Evolutionary conservation across 495 filamentous ascomycete species (phyloP).

Genomic region (Hyaloscypha variabilis): DNA sequence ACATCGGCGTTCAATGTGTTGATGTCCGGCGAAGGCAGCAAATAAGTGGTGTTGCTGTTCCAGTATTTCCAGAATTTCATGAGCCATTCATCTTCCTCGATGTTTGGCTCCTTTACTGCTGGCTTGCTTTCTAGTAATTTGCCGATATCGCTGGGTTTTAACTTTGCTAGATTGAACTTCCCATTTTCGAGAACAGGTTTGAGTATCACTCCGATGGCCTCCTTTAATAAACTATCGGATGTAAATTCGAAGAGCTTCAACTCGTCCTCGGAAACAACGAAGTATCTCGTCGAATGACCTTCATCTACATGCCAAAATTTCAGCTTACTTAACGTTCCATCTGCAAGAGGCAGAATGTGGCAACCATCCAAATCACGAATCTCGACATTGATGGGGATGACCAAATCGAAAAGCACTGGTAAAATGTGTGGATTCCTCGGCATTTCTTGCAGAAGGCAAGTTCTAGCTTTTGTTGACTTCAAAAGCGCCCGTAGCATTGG

Average conservation of each 20-base stretch:
- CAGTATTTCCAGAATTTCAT: slow-evolving; percentile 32
- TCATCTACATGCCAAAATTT: slow-evolving; percentile 1
- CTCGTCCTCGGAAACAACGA: slow-evolving; percentile 27
- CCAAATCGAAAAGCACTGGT: slow-evolving; percentile 23
- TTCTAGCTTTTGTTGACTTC: slow-evolving; percentile 18
- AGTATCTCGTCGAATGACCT: slow-evolving; percentile 6
- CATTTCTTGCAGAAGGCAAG: slow-evolving; percentile 13
- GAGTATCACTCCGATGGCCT: neutral
- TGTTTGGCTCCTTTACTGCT: neutral
- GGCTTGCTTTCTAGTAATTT: slow-evolving; percentile 15
- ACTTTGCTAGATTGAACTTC: slow-evolving; percentile 29
- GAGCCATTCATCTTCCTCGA: slow-evolving; percentile 28
- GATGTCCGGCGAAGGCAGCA: neutral
- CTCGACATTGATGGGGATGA: slow-evolving; percentile 14
- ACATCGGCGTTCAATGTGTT: neutral
- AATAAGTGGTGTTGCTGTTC: slow-evolving; percentile 12
- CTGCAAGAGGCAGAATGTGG: slow-evolving; percentile 35
- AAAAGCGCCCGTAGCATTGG: slow-evolving; percentile 24
- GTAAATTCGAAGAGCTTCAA: slow-evolving; percentile 32
- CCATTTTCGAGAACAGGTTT: neutral
- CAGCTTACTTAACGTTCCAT: slow-evolving; percentile 33
- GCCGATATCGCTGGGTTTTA: slow-evolving; percentile 24
- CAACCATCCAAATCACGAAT: slow-evolving; percentile 29
- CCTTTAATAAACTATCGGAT: slow-evolving; percentile 20
- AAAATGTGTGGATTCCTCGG: slow-evolving; percentile 13